Conservation (phyloP, 164 flowering plant species). For the Macadamia integrifolia region DNA sequence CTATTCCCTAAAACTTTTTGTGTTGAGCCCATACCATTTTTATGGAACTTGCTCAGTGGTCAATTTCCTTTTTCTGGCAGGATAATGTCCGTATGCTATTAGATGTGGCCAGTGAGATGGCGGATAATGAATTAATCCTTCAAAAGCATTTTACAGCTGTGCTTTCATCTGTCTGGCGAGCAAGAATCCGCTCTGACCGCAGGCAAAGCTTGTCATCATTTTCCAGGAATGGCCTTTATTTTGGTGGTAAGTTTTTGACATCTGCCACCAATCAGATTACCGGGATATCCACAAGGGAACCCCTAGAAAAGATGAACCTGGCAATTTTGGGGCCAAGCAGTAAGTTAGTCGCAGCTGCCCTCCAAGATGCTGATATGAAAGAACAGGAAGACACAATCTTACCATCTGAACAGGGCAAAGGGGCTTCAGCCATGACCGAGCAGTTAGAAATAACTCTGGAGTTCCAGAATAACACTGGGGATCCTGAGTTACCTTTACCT, state of each 20-base stretch:
- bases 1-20: too few species aligned
- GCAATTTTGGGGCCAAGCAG: slow-evolving; percentile 33
- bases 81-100: slow-evolving; percentile 60
- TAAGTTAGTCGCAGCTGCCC: too few species aligned
- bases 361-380: too few species aligned
- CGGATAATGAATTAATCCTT: slow-evolving; percentile 68
- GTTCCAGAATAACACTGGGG: slow-evolving; percentile 30
- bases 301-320: slow-evolving; percentile 22
- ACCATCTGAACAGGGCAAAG: slow-evolving; percentile 27
- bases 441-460: slow-evolving; percentile 61
- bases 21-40: too few species aligned
- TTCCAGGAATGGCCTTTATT: slow-evolving; percentile 26
- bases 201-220: slow-evolving; percentile 20
- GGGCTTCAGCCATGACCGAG: slow-evolving; percentile 28
- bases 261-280: slow-evolving; percentile 20
- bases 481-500: slow-evolving; percentile 37
- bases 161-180: slow-evolving; percentile 80
- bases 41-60: not conserved
- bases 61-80: slow-evolving; percentile 28
- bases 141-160: slow-evolving; percentile 89
- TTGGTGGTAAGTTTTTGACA: slow-evolving; percentile 24
- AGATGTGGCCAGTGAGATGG: slow-evolving; percentile 58
- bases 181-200: slow-evolving; percentile 18
- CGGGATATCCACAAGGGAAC: slow-evolving; percentile 20
- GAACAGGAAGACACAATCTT: slow-evolving; percentile 14